phyloP scores from a whole-genome alignment of 1,284 basidiomycete species.

The Trametes pubescens region DNA sequence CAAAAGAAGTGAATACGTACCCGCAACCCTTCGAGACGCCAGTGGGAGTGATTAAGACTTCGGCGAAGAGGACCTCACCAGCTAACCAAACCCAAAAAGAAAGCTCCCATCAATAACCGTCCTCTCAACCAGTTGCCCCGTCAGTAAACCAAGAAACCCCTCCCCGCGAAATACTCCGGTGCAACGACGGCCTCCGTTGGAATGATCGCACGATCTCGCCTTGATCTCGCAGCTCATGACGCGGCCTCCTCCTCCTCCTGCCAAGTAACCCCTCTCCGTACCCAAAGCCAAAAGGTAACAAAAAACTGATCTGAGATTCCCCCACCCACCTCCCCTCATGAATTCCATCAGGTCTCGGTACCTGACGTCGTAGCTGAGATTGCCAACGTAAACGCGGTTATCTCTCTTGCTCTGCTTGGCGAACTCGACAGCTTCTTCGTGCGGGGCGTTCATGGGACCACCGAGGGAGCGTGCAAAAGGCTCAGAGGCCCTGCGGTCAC shows the following conservation, averaged over 20 bases:
- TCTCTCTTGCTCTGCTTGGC: constrained; percentile 95
- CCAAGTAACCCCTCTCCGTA: constrained; percentile 15
- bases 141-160: constrained; percentile 61
- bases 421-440: constrained; percentile 90
- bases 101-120: constrained; percentile 85
- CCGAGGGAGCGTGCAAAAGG: constrained; percentile 82
- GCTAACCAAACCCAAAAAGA: constrained; percentile 84
- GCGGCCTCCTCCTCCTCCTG: constrained; percentile 17
- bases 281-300: constrained; percentile 33
- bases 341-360: constrained; percentile 98
- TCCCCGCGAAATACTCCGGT: constrained; percentile 28
- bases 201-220: constrained; percentile 26
- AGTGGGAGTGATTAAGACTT: constrained; percentile 95
- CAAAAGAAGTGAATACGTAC: constrained; percentile 60
- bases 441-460: constrained; percentile 90
- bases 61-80: constrained; percentile 98
- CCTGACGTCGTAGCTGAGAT: constrained; percentile 97
- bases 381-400: constrained; percentile 98
- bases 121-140: constrained; percentile 78
- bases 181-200: constrained; percentile 26
- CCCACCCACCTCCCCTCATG: constrained; percentile 98
- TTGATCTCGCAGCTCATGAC: constrained; percentile 22
- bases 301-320: constrained; percentile 66
- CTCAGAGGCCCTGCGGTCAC: constrained; percentile 68
- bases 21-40: constrained; percentile 98